Percentiles rank a stretch among this genome's conserved stretches.
Evolutionary conservation across 306 rosid genomes (phyloP).

Genomic region (Vachellia collinsii): DNA sequence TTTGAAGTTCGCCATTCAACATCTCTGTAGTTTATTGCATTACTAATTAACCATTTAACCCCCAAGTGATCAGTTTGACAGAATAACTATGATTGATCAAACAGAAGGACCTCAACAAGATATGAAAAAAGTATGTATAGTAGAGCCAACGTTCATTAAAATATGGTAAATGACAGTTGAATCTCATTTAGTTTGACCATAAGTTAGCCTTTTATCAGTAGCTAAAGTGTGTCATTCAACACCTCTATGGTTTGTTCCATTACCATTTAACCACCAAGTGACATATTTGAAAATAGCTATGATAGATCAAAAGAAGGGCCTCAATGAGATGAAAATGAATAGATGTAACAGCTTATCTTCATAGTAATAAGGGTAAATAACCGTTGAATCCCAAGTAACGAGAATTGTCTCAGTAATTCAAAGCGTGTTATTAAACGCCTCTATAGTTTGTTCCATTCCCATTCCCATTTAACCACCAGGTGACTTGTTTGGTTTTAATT

Average conservation of each 20-base stretch:
- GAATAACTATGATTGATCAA: not conserved
- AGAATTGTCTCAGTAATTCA: not conserved
- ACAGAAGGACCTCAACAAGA: conserved; percentile 10
- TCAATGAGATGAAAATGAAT: not conserved
- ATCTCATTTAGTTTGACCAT: not conserved
- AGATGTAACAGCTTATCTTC: not conserved
- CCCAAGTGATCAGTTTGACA: not conserved
- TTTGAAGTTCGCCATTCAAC: not conserved
- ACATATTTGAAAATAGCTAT: not conserved
- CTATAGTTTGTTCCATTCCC: not conserved
- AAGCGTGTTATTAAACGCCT: not conserved
- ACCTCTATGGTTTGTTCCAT: not conserved
- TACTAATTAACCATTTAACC: not conserved
- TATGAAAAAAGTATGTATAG: not conserved
- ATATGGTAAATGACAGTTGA: not conserved
- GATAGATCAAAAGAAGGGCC: not conserved
- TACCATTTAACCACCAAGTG: not conserved
- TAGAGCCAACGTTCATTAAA: not conserved
- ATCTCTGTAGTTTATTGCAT: not conserved
- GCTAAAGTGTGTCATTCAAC: not conserved
- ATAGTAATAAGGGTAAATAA: not conserved
- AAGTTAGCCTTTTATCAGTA: not conserved
- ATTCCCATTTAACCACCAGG: not conserved
- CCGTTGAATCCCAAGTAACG: not conserved
- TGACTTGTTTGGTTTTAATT: not conserved